These are phyloP conservation scores for Penicillium hesseltinei DNA, from an alignment of 2,329 filamentous ascomycete genomes.

Conservation along the genomic window DNA sequence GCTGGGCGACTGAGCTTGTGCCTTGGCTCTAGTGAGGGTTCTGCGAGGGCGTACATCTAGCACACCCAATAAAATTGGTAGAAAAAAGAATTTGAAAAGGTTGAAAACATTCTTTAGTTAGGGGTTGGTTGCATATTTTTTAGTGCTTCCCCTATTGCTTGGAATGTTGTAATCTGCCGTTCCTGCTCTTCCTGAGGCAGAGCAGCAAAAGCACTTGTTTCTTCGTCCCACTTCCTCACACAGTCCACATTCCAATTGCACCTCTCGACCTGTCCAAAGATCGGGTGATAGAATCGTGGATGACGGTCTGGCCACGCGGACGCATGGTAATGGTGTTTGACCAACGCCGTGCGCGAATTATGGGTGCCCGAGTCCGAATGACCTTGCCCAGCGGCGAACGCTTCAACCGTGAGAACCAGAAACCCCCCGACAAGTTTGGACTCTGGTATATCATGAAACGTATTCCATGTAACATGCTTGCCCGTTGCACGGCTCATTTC, in stretches of 20 bases:
- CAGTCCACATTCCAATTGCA: constrained; percentile 69
- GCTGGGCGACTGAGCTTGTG: too few relatives aligned
- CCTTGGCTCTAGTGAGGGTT: neutral
- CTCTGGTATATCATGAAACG: constrained; percentile 65
- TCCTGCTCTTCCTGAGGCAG: constrained; percentile 56
- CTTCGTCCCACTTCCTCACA: constrained; percentile 63
- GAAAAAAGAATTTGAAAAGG: neutral
- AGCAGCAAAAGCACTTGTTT: constrained; percentile 60
- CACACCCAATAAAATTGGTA: neutral
- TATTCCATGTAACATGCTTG: constrained; percentile 57
- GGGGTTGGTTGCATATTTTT: neutral
- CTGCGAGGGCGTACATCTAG: neutral
- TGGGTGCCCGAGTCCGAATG: constrained; percentile 72
- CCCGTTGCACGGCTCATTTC: constrained; percentile 58
- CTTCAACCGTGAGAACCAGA: constrained; percentile 67
- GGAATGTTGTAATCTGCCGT: constrained; percentile 40
- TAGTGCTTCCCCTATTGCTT: constrained; percentile 4
- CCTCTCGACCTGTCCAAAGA: constrained; percentile 67
- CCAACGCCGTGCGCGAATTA: constrained; percentile 62
- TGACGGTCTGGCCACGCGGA: constrained; percentile 67
- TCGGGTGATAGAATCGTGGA: constrained; percentile 65
- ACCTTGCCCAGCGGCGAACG: constrained; percentile 70
- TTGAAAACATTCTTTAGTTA: neutral
- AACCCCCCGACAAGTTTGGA: constrained; percentile 64
- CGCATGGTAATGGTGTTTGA: constrained; percentile 73